These are phyloP conservation scores for Withania somnifera DNA, from an alignment of 305 asterid species.

Conservation along the genomic window DNA sequence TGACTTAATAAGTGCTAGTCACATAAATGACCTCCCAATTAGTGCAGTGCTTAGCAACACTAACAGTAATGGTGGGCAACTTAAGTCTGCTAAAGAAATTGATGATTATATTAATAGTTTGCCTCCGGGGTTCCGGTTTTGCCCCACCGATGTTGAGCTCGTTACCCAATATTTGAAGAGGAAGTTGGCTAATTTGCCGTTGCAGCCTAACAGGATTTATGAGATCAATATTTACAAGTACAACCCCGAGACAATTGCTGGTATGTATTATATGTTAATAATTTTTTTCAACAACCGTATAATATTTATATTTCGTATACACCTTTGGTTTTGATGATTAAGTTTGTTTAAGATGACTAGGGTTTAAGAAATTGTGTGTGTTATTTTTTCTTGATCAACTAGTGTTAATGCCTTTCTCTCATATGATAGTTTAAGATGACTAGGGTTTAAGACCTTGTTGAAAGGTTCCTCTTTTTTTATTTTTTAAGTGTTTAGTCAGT, in stretches of 20 bases:
- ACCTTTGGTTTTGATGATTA: too few relatives aligned
- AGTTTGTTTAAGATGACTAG: neutral
- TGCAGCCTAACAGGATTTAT: neutral
- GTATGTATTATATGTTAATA: neutral
- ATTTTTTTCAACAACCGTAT: neutral
- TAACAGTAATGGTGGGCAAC: neutral
- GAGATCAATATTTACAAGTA: neutral
- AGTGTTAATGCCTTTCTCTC: neutral
- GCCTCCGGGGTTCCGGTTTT: neutral
- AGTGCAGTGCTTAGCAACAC: neutral
- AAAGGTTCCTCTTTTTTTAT: too few relatives aligned
- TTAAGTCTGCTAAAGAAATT: neutral
- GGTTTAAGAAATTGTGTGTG: neutral
- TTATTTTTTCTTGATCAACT: neutral
- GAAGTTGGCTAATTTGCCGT: neutral
- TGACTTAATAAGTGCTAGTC: neutral
- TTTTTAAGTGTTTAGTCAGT: neutral
- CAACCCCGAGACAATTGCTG: neutral
- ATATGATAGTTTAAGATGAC: neutral
- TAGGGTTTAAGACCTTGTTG: neutral
- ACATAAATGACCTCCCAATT: neutral
- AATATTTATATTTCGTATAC: too few relatives aligned
- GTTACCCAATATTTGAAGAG: neutral
- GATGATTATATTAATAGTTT: neutral
- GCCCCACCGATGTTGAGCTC: neutral